Conservation (phyloP, 148 eudicot species). For the Silene conica region DNA sequence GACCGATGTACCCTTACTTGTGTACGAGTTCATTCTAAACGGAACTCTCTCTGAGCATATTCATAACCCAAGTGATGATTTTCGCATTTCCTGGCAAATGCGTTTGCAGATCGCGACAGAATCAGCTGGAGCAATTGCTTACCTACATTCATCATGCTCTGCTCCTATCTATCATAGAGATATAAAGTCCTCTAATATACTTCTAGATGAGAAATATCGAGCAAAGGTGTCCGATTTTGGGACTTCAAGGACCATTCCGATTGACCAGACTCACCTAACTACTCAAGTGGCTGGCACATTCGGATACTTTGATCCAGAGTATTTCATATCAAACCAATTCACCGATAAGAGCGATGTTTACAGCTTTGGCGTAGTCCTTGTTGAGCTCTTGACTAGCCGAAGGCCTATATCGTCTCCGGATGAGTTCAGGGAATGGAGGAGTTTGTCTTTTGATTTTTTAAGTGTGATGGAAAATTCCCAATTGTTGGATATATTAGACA, state of each 20-base stretch:
- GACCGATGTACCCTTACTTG: constrained; percentile 21
- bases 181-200: constrained; percentile 26
- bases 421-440: constrained; percentile 11
- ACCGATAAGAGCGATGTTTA: constrained; percentile 28
- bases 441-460: constrained; percentile 21
- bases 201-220: constrained; percentile 24
- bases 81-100: constrained; percentile 17
- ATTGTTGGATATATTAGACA: constrained; percentile 19
- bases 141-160: constrained; percentile 22
- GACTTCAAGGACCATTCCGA: constrained; percentile 16
- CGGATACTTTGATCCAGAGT: constrained; percentile 29
- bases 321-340: constrained; percentile 19
- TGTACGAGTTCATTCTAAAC: constrained; percentile 20
- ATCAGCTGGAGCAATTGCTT: constrained; percentile 20
- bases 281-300: constrained; percentile 30
- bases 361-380: constrained; percentile 28
- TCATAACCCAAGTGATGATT: constrained; percentile 24
- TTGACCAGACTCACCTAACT: constrained; percentile 26
- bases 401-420: constrained; percentile 17
- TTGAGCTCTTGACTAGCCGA: constrained; percentile 20
- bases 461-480: constrained; percentile 1
- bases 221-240: constrained; percentile 31
- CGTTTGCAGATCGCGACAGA: constrained; percentile 21
- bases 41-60: constrained; percentile 21
- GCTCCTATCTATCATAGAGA: constrained; percentile 22